Conservation (phyloP, 1,284 basidiomycete species). For the Ustilago xerochloae region DNA sequence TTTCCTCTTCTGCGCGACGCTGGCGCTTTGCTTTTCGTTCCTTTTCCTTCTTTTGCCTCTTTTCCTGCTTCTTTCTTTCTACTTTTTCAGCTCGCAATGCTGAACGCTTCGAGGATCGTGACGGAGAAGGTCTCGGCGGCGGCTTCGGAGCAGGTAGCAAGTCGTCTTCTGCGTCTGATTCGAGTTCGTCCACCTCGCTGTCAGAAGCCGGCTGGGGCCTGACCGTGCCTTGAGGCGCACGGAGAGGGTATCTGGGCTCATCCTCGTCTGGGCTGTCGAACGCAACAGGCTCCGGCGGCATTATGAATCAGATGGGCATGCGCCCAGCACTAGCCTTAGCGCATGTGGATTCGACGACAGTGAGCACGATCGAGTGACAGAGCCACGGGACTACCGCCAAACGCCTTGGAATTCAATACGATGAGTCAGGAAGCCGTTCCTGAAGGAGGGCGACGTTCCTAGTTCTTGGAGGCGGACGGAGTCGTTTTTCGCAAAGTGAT, state of each 20-base stretch:
- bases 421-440: too few relatives aligned
- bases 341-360: not conserved
- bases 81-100: not conserved
- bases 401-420: too few relatives aligned
- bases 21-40: constrained; percentile 4
- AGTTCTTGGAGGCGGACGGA: too few relatives aligned
- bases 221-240: not conserved
- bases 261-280: constrained; percentile 16
- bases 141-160: not conserved
- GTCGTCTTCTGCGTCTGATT: constrained; percentile 20
- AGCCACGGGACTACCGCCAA: too few relatives aligned
- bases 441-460: too few relatives aligned
- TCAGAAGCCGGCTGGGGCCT: not conserved
- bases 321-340: not conserved
- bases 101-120: not conserved
- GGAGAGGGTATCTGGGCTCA: constrained; percentile 9
- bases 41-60: constrained; percentile 9
- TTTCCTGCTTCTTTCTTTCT: not conserved
- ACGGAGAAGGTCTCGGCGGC: not conserved
- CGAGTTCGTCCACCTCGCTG: constrained; percentile 15
- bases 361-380: not conserved
- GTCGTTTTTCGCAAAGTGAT: too few relatives aligned
- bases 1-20: constrained; percentile 12
- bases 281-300: constrained; percentile 24
- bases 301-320: not conserved